Evolutionary conservation across 306 rosid genomes (phyloP), one percentile per base, ranked within the genome.

Genomic region (Rosa chinensis): DNA sequence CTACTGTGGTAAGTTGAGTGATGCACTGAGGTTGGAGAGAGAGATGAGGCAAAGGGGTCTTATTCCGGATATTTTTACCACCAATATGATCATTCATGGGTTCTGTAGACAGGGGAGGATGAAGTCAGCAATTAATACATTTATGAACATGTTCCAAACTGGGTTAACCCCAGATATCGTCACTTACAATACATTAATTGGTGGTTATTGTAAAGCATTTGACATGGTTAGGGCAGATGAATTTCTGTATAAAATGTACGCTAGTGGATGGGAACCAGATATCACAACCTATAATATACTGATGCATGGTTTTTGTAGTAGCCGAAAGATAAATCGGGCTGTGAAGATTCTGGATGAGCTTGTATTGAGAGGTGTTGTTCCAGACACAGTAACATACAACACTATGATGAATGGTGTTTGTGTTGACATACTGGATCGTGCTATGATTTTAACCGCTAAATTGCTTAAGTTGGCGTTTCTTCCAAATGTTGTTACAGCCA

Each of bases 31-130:
- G 48, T 80, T 92, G 85, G 87, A 86, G 85, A 88, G 79, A 73
- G 91, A 88, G 75, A 92, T 92, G 97, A 82, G 80, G 85, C 76
- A 80, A 72, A 87, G 75, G 70, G 96, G 96, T 23, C 88, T 92
- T 77, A 66, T 89, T 82, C 93, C 92, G 3, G 96, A 93, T 84
- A 81, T 82, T 77, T 87, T 85, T 82, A 91, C 94, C 75, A 59
- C 74, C 81, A 93, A 91, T 82, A 86, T 91, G 80, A 88, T 93
- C 75, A 89, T 93, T 74, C 83, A 82, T 81, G 96, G 90, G 47
- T 83, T 86, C 39, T 91, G 97, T 81, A 89, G 82, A 80, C 90
- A 77, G 82, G 90, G 97, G 32, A 86, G 85, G 76, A 91, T 88
- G 96, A 85, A 88, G 80, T 70, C 79, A 68, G 96, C 97, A 9